Evolutionary conservation across 768 basidiomycete genomes (phyloP).

Genomic region (Harrya chromipes): DNA sequence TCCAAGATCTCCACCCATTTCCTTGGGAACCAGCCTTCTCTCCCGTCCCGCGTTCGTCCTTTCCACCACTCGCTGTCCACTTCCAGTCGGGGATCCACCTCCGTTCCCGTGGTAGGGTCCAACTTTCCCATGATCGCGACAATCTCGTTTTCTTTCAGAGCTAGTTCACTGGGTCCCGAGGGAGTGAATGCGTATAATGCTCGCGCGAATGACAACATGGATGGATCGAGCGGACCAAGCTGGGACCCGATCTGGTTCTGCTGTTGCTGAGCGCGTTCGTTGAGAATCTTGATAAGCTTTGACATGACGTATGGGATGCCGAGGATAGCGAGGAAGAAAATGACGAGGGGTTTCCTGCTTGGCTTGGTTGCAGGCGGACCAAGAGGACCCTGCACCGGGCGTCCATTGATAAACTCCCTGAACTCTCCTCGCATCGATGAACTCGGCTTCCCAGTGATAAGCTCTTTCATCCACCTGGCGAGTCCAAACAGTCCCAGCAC

Average conservation of each 20-base stretch:
- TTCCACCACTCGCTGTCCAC: slow-evolving; percentile 86
- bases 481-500: slow-evolving; percentile 91
- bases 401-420: slow-evolving; percentile 68
- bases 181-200: slow-evolving; percentile 77
- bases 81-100: slow-evolving; percentile 64
- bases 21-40: slow-evolving; percentile 92
- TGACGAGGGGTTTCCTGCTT: slow-evolving; percentile 84
- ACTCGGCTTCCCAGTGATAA: slow-evolving; percentile 45
- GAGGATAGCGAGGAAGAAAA: slow-evolving; percentile 92
- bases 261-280: slow-evolving; percentile 55
- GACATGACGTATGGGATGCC: slow-evolving; percentile 95
- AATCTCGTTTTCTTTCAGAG: slow-evolving; percentile 84
- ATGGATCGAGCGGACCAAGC: slow-evolving; percentile 68
- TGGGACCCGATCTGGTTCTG: slow-evolving; percentile 33
- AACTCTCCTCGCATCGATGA: slow-evolving; percentile 64
- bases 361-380: slow-evolving; percentile 50
- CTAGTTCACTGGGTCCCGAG: slow-evolving; percentile 72
- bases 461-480: slow-evolving; percentile 76
- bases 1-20: slow-evolving; percentile 81
- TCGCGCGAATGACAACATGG: slow-evolving; percentile 78
- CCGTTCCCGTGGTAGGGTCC: slow-evolving; percentile 63
- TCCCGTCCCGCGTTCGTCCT: slow-evolving; percentile 87
- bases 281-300: slow-evolving; percentile 76
- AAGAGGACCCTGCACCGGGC: slow-evolving; percentile 50
- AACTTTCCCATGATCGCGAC: slow-evolving; percentile 86